Percentiles rank a stretch among this genome's conserved stretches.
Conservation (phyloP, 116 monocot genomes). For the Cymodocea nodosa region DNA sequence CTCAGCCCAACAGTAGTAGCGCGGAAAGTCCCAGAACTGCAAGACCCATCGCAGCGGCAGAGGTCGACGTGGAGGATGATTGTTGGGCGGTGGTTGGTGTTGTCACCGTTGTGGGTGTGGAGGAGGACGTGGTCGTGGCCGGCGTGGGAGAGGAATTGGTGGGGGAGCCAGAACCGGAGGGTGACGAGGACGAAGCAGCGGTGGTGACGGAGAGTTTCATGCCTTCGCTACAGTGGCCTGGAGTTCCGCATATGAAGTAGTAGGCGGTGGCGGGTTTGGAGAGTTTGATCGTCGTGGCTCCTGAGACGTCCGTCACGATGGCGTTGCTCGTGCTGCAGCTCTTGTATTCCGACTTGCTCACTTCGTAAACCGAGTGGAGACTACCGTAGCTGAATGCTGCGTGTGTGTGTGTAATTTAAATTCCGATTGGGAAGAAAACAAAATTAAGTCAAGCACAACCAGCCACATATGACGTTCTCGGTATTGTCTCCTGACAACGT, state of each 20-base stretch:
- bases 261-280: conserved; percentile 31
- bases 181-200: background rate
- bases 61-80: background rate
- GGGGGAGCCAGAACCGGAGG: background rate
- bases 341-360: conserved; percentile 32
- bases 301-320: conserved; percentile 22
- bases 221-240: conserved; percentile 48
- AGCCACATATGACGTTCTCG: background rate
- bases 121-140: background rate
- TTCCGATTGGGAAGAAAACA: background rate
- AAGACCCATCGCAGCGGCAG: background rate
- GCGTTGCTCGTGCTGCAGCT: conserved; percentile 35
- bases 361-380: conserved; percentile 41
- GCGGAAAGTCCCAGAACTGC: background rate
- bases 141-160: background rate
- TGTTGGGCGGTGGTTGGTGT: conserved; percentile 18
- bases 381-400: conserved; percentile 41
- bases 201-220: conserved; percentile 46
- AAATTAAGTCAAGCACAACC: background rate
- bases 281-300: conserved; percentile 41
- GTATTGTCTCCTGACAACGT: too few relatives aligned
- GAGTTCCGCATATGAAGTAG: conserved; percentile 68
- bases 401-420: background rate
- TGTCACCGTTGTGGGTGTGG: too few relatives aligned
- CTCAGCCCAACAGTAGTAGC: background rate